Evolutionary conservation across 352 stramenopile genomes (phyloP).

Genomic region (Saprolegnia parasitica): DNA sequence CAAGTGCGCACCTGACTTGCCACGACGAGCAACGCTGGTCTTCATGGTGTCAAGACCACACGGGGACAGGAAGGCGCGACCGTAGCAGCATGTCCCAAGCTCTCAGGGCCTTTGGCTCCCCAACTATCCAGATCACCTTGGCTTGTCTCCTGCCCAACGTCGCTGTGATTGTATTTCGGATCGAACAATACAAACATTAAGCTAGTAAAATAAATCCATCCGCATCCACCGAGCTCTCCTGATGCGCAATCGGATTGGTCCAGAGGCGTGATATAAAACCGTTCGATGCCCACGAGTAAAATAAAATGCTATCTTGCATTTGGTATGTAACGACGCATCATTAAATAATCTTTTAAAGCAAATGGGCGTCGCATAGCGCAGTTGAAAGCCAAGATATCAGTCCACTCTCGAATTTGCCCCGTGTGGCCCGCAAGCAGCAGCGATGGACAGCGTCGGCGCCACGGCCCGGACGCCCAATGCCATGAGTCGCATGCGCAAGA

Average conservation of each 20-base stretch:
- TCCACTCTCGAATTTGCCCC: constrained; percentile 6
- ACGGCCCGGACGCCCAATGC: constrained; percentile 57
- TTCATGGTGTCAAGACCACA: not conserved
- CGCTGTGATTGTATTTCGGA: not conserved
- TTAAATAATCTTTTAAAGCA: not conserved
- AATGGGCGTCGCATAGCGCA: not conserved
- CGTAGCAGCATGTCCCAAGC: not conserved
- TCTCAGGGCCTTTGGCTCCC: not conserved
- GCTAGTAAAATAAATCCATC: not conserved
- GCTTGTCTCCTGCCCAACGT: not conserved
- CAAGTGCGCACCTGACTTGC: not conserved
- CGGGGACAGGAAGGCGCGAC: too few relatives aligned
- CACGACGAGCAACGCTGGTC: not conserved
- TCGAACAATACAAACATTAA: not conserved
- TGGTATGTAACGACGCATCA: not conserved
- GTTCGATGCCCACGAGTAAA: not conserved
- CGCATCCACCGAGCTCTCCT: too few relatives aligned
- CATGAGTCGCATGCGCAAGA: constrained; percentile 15
- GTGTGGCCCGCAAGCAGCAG: not conserved
- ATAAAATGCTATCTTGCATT: not conserved
- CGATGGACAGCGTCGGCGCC: constrained; percentile 78
- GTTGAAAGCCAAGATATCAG: not conserved
- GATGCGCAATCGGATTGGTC: not conserved
- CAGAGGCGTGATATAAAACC: not conserved
- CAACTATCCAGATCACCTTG: not conserved